Evolutionary conservation across 2,329 filamentous ascomycete species (phyloP).

Genomic region (Emydomyces testavorans): DNA sequence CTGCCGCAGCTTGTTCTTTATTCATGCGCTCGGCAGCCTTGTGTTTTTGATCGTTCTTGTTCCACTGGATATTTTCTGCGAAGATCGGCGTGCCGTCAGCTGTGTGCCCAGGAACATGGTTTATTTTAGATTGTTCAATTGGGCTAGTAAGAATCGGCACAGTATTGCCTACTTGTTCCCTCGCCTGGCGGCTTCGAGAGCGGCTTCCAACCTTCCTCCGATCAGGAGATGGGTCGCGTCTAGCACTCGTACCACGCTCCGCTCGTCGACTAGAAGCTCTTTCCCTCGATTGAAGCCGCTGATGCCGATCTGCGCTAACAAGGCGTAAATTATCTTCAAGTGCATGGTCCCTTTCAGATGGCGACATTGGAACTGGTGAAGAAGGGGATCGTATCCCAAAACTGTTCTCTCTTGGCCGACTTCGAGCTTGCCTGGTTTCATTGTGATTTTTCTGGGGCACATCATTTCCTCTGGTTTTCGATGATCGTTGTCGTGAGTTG

Average conservation of each 20-base stretch:
- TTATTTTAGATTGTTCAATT: neutral
- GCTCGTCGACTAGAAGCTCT: constrained; percentile 42
- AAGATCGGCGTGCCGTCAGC: constrained; percentile 7
- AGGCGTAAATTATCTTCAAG: constrained; percentile 49
- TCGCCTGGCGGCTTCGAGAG: constrained; percentile 28
- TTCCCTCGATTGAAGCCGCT: constrained; percentile 38
- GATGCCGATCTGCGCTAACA: constrained; percentile 35
- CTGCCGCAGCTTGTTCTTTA: constrained; percentile 66
- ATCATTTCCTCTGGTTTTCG: constrained; percentile 3
- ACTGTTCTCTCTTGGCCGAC: constrained; percentile 47
- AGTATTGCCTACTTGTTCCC: constrained; percentile 18
- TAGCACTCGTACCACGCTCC: constrained; percentile 35
- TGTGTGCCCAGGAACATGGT: neutral
- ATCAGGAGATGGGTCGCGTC: constrained; percentile 39
- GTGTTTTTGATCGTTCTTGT: neutral
- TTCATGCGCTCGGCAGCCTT: constrained; percentile 29
- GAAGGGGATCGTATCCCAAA: constrained; percentile 60
- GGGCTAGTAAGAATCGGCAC: neutral
- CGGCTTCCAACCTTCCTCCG: constrained; percentile 26
- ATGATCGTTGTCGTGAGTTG: constrained; percentile 5
- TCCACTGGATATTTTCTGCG: constrained; percentile 3
- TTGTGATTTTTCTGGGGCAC: neutral
- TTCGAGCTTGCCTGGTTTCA: constrained; percentile 44
- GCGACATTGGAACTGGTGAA: constrained; percentile 65
- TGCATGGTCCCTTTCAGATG: constrained; percentile 44